These are phyloP conservation scores for Kwoniella sp. DNA, from an alignment of 768 basidiomycete species.

Conservation along the genomic window DNA sequence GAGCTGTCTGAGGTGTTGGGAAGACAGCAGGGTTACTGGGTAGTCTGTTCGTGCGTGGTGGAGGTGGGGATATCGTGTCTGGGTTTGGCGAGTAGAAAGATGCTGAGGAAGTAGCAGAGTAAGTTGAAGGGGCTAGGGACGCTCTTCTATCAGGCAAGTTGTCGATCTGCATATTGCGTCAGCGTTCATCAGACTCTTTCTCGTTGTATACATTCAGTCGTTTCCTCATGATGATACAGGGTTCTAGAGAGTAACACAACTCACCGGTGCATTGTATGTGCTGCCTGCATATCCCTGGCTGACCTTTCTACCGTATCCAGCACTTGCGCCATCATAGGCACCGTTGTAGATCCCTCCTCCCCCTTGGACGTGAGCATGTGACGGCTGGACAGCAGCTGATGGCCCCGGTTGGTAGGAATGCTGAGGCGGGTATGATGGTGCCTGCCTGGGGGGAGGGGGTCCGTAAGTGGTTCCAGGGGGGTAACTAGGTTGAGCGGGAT, in stretches of 20 bases:
- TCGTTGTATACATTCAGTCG: background rate
- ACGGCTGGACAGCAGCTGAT: constrained; percentile 9
- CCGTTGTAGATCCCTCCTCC: constrained; percentile 10
- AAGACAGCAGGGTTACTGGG: constrained; percentile 17
- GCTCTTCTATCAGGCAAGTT: constrained; percentile 35
- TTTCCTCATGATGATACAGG: background rate
- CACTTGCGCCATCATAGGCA: constrained; percentile 3
- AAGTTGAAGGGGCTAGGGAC: constrained; percentile 42
- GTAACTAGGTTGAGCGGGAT: constrained; percentile 48
- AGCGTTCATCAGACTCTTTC: background rate
- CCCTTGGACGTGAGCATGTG: background rate
- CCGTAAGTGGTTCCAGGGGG: constrained; percentile 35
- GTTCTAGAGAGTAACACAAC: constrained; percentile 6
- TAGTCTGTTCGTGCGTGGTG: constrained; percentile 24
- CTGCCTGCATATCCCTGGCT: constrained; percentile 21
- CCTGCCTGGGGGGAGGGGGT: constrained; percentile 23
- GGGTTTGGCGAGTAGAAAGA: constrained; percentile 44
- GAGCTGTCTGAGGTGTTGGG: constrained; percentile 3
- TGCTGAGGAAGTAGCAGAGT: constrained; percentile 39
- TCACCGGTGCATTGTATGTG: constrained; percentile 18
- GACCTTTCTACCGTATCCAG: constrained; percentile 16
- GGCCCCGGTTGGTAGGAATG: constrained; percentile 22
- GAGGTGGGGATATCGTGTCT: constrained; percentile 35
- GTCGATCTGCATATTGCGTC: background rate
- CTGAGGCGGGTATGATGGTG: constrained; percentile 15